A percentile compares a stretch with the other conserved stretches of the same genome.
These are phyloP conservation scores for Pistacia integerrima DNA, from an alignment of 345 rosid species.

Conservation along the genomic window DNA sequence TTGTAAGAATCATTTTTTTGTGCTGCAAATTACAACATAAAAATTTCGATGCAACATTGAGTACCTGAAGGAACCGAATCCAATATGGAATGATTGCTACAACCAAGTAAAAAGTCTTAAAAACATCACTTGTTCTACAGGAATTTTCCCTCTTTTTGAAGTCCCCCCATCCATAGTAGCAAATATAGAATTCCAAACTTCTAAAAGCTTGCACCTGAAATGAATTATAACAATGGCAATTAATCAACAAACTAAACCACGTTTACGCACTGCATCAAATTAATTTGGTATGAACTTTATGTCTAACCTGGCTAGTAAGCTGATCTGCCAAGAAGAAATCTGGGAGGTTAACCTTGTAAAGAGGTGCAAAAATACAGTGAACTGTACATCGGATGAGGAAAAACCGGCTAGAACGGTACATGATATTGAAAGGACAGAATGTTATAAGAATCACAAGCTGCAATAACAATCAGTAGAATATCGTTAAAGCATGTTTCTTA, in stretches of 20 bases:
- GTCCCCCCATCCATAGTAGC: conserved; percentile 70
- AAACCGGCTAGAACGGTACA: conserved; percentile 64
- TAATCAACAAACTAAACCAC: too few species aligned
- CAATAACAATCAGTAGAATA: neutral
- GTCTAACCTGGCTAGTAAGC: conserved; percentile 73
- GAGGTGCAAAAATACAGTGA: conserved; percentile 64
- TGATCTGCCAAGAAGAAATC: conserved; percentile 94
- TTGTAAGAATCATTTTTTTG: neutral
- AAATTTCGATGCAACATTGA: neutral
- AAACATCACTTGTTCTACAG: conserved; percentile 47
- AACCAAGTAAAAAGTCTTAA: conserved; percentile 42
- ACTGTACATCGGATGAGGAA: conserved; percentile 48
- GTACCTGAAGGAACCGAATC: conserved; percentile 75
- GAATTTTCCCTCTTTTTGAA: conserved; percentile 48
- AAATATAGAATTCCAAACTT: conserved; percentile 54
- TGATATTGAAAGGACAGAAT: conserved; percentile 68
- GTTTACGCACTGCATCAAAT: too few species aligned
- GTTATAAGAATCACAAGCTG: conserved; percentile 49
- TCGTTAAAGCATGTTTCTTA: neutral
- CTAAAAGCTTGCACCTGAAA: conserved; percentile 66
- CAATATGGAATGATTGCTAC: conserved; percentile 70
- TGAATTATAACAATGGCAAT: neutral
- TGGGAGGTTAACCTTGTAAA: conserved; percentile 78
- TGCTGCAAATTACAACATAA: neutral
- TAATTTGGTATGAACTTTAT: neutral